Conservation (phyloP, 176 grass and related monocot genomes). For the Phragmites australis region DNA sequence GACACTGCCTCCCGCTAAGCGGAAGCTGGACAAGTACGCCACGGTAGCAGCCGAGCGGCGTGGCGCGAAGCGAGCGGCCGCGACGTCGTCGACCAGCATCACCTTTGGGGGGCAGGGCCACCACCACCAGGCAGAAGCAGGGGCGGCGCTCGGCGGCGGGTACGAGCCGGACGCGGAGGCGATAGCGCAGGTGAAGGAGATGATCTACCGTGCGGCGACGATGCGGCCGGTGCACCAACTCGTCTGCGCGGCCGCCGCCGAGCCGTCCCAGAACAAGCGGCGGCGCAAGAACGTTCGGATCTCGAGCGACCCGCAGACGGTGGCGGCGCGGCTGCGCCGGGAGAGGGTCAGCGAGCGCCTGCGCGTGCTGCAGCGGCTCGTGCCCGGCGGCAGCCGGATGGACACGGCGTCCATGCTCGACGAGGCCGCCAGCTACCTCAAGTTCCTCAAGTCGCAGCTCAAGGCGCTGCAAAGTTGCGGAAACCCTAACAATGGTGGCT, state of each 20-base stretch:
- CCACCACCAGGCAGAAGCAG: not conserved
- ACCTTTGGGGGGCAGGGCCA: slow-evolving; percentile 12
- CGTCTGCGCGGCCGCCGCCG: slow-evolving; percentile 23
- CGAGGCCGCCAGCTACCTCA: slow-evolving; percentile 84
- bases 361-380: slow-evolving; percentile 70
- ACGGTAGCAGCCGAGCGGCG: not conserved
- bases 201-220: slow-evolving; percentile 76
- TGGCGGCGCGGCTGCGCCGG: slow-evolving; percentile 61
- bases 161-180: slow-evolving; percentile 39
- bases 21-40: slow-evolving; percentile 20
- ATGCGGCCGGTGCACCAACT: slow-evolving; percentile 65
- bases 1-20: not conserved
- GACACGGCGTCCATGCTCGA: slow-evolving; percentile 92
- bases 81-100: slow-evolving; percentile 29
- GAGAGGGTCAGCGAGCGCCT: slow-evolving; percentile 69
- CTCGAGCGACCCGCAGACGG: slow-evolving; percentile 75
- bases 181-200: slow-evolving; percentile 65
- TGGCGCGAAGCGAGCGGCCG: not conserved
- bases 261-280: slow-evolving; percentile 26
- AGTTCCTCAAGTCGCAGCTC: slow-evolving; percentile 86
- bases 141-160: not conserved
- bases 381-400: slow-evolving; percentile 78
- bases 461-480: slow-evolving; percentile 32
- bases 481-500: not conserved
- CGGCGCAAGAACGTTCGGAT: slow-evolving; percentile 68